These are phyloP conservation scores for Sclerotinia subarctica DNA, from an alignment of 2,329 filamentous ascomycete genomes.

Conservation along the genomic window DNA sequence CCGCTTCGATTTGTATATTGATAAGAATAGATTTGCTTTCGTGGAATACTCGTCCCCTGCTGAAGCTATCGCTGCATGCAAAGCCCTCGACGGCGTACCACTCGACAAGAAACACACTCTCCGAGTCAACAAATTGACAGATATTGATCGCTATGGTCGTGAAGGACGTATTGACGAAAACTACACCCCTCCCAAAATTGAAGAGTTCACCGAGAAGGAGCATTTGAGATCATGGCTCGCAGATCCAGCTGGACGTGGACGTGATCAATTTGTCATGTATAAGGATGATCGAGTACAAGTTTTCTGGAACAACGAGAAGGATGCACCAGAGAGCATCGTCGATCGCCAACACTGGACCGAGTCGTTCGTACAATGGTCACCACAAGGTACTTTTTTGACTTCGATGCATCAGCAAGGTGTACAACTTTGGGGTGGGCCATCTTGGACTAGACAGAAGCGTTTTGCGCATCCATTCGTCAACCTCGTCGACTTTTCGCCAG, in stretches of 20 bases:
- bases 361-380: slow-evolving; percentile 97
- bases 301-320: slow-evolving; percentile 98
- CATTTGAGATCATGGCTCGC: slow-evolving; percentile 92
- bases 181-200: slow-evolving; percentile 77
- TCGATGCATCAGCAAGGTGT: slow-evolving; percentile 96
- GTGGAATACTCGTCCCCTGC: slow-evolving; percentile 91
- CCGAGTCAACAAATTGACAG: slow-evolving; percentile 95
- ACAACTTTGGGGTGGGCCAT: slow-evolving; percentile 89
- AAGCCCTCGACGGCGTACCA: slow-evolving; percentile 78
- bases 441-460: slow-evolving; percentile 86
- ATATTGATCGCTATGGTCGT: slow-evolving; percentile 92
- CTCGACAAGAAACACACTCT: slow-evolving; percentile 97
- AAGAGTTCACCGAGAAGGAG: slow-evolving; percentile 86
- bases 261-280: slow-evolving; percentile 96
- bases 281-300: slow-evolving; percentile 88
- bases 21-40: slow-evolving; percentile 74
- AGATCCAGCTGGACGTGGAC: slow-evolving; percentile 72
- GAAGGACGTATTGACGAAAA: slow-evolving; percentile 92
- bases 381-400: slow-evolving; percentile 86
- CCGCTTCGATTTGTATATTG: slow-evolving; percentile 1
- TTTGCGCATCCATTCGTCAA: slow-evolving; percentile 96
- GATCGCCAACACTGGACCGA: slow-evolving; percentile 97
- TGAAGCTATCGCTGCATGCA: slow-evolving; percentile 85
- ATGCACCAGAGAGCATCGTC: slow-evolving; percentile 80
- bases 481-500: slow-evolving; percentile 91